A percentile compares a stretch with the other conserved stretches of the same genome.
These are phyloP conservation scores for Lignosus rhinocerotis DNA, from an alignment of 1,284 basidiomycete genomes.

Conservation along the genomic window DNA sequence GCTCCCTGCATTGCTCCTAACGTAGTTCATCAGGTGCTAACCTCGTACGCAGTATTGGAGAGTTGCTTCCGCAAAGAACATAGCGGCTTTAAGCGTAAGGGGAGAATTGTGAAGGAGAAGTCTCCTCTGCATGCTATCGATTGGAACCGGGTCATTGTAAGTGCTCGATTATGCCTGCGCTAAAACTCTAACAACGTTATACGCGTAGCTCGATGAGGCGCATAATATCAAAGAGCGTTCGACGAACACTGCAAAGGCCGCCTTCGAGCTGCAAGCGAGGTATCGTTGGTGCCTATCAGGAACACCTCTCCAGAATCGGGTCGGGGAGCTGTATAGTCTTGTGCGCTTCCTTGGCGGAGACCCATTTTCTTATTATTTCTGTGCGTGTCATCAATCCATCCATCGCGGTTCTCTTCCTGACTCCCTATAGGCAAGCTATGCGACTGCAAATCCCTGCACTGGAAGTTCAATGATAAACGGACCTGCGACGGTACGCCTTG, in stretches of 20 bases:
- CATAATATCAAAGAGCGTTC: conserved; percentile 97
- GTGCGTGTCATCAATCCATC: conserved; percentile 45
- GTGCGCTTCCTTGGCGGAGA: conserved; percentile 92
- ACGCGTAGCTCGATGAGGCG: conserved; percentile 85
- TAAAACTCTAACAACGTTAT: not conserved
- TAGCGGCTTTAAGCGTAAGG: conserved; percentile 87
- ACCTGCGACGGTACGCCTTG: conserved; percentile 74
- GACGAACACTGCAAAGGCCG: conserved; percentile 95
- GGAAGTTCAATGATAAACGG: conserved; percentile 84
- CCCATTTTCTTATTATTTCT: conserved; percentile 92
- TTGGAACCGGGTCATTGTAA: conserved; percentile 81
- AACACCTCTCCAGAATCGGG: conserved; percentile 96
- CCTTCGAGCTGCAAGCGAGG: conserved; percentile 84
- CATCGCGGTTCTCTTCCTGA: not conserved
- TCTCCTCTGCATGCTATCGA: conserved; percentile 84
- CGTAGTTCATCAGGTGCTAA: conserved; percentile 49
- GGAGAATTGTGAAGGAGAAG: conserved; percentile 84
- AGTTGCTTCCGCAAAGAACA: conserved; percentile 93
- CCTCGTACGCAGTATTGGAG: conserved; percentile 87
- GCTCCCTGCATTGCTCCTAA: conserved; percentile 5
- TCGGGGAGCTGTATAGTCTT: conserved; percentile 97
- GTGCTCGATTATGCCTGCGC: conserved; percentile 15
- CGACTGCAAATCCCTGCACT: conserved; percentile 87
- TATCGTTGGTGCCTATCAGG: conserved; percentile 97
- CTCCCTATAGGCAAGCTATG: conserved; percentile 67